A percentile compares a stretch with the other conserved stretches of the same genome.
Conservation (phyloP, 345 rosid genomes). For the Populus euphratica region DNA sequence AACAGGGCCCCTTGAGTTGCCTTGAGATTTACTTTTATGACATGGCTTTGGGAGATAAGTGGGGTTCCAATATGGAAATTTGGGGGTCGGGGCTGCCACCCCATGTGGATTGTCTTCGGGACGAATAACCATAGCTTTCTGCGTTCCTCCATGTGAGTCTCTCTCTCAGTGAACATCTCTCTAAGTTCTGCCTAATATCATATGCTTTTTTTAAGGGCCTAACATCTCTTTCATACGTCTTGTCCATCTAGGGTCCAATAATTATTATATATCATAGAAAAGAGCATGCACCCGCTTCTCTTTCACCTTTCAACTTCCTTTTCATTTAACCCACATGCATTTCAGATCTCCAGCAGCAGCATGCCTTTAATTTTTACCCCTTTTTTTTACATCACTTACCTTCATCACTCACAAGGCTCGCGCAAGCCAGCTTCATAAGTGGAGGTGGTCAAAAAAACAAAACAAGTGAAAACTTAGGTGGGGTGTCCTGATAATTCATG, state of each 20-base stretch:
- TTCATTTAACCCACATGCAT: constrained; percentile 36
- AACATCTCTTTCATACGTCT: constrained; percentile 23
- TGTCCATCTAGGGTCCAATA: constrained; percentile 19
- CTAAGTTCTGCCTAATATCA: background rate
- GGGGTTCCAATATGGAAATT: constrained; percentile 13
- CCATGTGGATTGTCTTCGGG: constrained; percentile 31
- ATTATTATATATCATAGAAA: constrained; percentile 2
- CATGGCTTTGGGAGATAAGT: constrained; percentile 6
- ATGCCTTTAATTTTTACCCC: background rate
- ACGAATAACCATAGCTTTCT: constrained; percentile 13
- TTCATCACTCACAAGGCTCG: no score
- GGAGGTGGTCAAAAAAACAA: background rate
- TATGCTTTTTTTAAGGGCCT: background rate
- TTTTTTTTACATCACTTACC: background rate
- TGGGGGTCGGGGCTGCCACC: constrained; percentile 23
- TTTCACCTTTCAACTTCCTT: constrained; percentile 5
- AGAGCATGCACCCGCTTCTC: background rate
- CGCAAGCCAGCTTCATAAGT: background rate
- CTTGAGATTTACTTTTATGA: background rate
- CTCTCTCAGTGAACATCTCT: background rate
- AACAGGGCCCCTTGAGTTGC: background rate
- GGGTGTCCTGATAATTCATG: background rate
- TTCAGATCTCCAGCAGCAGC: constrained; percentile 22
- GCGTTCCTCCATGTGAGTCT: constrained; percentile 34
- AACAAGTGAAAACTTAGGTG: background rate